phyloP scores from a whole-genome alignment of 2,329 filamentous ascomycete species.

The Teratosphaeria nubilosa region DNA sequence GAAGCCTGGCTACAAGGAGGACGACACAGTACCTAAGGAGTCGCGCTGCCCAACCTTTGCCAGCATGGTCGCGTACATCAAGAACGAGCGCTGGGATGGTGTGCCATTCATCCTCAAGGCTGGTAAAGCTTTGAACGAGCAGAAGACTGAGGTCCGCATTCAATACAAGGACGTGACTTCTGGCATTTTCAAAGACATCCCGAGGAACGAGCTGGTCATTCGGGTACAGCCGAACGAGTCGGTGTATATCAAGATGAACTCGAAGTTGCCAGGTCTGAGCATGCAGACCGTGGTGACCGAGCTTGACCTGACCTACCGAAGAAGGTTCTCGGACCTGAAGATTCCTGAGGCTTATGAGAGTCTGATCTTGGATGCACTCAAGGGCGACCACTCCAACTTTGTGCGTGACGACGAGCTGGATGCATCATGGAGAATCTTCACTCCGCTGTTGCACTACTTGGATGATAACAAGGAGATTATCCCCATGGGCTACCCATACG shows the following conservation, averaged over 20 bases:
- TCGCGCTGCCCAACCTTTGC: slow-evolving; percentile 97
- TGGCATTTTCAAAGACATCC: slow-evolving; percentile 99
- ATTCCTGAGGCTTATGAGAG: slow-evolving; percentile 99
- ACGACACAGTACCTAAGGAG: slow-evolving; percentile 94
- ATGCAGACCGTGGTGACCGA: slow-evolving; percentile 99
- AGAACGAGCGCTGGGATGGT: slow-evolving; percentile 99
- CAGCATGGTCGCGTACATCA: slow-evolving; percentile 94
- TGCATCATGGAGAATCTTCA: slow-evolving; percentile 97
- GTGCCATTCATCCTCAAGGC: slow-evolving; percentile 99
- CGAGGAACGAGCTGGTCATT: slow-evolving; percentile 97
- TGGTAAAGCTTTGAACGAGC: slow-evolving; percentile 94
- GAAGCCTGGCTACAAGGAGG: slow-evolving; percentile 97
- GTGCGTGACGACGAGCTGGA: slow-evolving; percentile 94
- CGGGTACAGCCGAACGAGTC: slow-evolving; percentile 99
- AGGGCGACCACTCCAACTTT: slow-evolving; percentile 99
- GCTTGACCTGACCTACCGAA: slow-evolving; percentile 93
- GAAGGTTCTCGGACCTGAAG: slow-evolving; percentile 97
- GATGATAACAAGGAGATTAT: slow-evolving; percentile 99
- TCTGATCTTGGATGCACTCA: slow-evolving; percentile 89
- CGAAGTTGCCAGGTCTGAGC: slow-evolving; percentile 91
- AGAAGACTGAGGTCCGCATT: slow-evolving; percentile 98
- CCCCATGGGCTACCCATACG: slow-evolving; percentile 98
- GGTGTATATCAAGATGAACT: slow-evolving; percentile 99
- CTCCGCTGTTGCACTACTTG: slow-evolving; percentile 90
- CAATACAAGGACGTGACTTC: slow-evolving; percentile 99